Evolutionary conservation across 2,329 filamentous ascomycete species (phyloP).

Genomic region (Fusarium stilboides): DNA sequence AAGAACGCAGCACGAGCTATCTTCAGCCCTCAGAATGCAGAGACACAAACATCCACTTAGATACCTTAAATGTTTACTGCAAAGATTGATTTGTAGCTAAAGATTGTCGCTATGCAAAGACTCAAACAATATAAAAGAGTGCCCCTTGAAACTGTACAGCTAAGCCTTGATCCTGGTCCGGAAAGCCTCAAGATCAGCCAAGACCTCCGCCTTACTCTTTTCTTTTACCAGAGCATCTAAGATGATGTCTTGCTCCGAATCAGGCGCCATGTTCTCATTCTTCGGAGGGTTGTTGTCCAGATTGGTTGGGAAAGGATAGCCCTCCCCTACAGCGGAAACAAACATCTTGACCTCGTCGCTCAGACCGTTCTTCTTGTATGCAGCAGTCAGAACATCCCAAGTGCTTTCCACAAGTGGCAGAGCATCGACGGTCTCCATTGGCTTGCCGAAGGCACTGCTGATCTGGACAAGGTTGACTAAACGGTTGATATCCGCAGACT

Average conservation of each 20-base stretch:
- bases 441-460: slow-evolving; percentile 73
- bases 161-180: slow-evolving; percentile 32
- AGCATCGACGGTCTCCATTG: slow-evolving; percentile 74
- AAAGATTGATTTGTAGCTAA: background rate
- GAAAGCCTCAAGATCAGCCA: slow-evolving; percentile 57
- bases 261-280: slow-evolving; percentile 71
- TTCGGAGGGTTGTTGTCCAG: slow-evolving; percentile 70
- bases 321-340: slow-evolving; percentile 67
- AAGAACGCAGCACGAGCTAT: slow-evolving; percentile 59
- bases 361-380: slow-evolving; percentile 55
- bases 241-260: slow-evolving; percentile 70
- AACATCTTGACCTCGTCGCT: slow-evolving; percentile 62
- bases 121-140: background rate
- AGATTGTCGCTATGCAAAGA: background rate
- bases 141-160: background rate
- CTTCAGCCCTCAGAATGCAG: background rate
- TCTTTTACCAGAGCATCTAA: slow-evolving; percentile 59
- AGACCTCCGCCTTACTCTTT: slow-evolving; percentile 57
- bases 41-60: background rate
- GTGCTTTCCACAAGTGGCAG: slow-evolving; percentile 62
- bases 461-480: slow-evolving; percentile 75
- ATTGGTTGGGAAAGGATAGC: slow-evolving; percentile 75
- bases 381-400: slow-evolving; percentile 58
- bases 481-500: slow-evolving; percentile 62
- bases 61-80: too few relatives aligned